A percentile compares a stretch with the other conserved stretches of the same genome.
Evolutionary conservation across 192 early-diverging fungal species (phyloP).

Genomic region (Diversispora epigaea): DNA sequence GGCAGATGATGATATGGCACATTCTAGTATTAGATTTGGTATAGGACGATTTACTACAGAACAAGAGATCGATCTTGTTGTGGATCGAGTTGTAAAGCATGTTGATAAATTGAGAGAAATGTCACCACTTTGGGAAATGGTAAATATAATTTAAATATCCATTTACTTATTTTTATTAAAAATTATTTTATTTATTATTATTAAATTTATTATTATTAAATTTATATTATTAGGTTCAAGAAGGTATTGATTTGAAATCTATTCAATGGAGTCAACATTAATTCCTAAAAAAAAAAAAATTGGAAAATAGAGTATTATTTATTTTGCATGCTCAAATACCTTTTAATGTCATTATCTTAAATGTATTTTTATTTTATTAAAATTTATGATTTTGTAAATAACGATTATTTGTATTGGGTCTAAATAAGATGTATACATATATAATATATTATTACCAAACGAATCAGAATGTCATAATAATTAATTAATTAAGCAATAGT

Average conservation of each 20-base stretch:
- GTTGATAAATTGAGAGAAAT: conserved; percentile 90
- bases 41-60: conserved; percentile 97
- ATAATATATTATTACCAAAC: no score
- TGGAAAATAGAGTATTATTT: no score
- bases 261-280: conserved; percentile 93
- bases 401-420: no score
- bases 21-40: conserved; percentile 93
- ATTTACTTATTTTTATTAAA: neutral
- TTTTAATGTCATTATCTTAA: no score
- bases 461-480: no score
- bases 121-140: conserved; percentile 99
- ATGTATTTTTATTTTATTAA: no score
- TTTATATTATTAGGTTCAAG: conserved; percentile 60
- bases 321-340: no score
- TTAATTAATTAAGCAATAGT: no score
- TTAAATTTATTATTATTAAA: neutral
- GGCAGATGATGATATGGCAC: conserved; percentile 95
- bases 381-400: no score
- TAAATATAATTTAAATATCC: conserved; percentile 17
- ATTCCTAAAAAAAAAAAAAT: neutral
- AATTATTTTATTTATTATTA: no score
- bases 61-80: conserved; percentile 88
- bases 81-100: conserved; percentile 74
- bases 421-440: no score
- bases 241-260: conserved; percentile 87